These are phyloP conservation scores for Pseudogymnoascus sp. DNA, from an alignment of 2,329 filamentous ascomycete species.

Conservation along the genomic window DNA sequence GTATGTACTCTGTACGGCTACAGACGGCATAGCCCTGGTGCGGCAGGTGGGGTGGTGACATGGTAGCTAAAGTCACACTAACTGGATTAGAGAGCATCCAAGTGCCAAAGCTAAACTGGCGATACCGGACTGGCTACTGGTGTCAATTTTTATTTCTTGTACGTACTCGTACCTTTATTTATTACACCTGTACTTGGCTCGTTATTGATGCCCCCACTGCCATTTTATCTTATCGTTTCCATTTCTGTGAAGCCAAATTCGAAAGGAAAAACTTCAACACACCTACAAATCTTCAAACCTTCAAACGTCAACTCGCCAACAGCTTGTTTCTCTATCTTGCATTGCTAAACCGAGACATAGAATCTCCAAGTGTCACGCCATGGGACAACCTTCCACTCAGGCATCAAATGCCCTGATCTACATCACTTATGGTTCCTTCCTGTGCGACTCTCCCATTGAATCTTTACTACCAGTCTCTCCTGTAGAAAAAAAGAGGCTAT, in stretches of 20 bases:
- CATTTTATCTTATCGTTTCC: conserved; percentile 1
- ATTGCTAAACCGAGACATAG: not conserved
- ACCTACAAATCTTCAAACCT: not conserved
- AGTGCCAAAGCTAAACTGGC: not conserved
- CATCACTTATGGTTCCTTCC: conserved; percentile 66
- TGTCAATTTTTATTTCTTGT: conserved; percentile 1
- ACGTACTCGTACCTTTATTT: conserved; percentile 4
- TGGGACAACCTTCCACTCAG: conserved; percentile 66
- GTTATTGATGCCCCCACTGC: conserved; percentile 4
- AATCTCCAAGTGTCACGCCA: conserved; percentile 30
- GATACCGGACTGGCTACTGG: not conserved
- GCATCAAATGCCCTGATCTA: conserved; percentile 82
- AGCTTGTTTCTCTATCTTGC: not conserved
- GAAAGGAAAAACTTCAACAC: not conserved
- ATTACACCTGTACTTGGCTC: not conserved
- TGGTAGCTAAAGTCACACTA: not conserved
- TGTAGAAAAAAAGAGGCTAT: not conserved
- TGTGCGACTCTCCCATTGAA: conserved; percentile 44
- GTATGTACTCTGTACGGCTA: not conserved
- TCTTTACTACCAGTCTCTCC: not conserved
- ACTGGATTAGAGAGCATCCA: not conserved
- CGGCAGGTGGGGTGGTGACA: not conserved
- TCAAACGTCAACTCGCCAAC: not conserved
- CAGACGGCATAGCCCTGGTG: not conserved
- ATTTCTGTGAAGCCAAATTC: not conserved